Evolutionary conservation across 2,329 filamentous ascomycete genomes (phyloP), one percentile per base, ranked within the genome.

Genomic region (Simplicillium sp.): DNA sequence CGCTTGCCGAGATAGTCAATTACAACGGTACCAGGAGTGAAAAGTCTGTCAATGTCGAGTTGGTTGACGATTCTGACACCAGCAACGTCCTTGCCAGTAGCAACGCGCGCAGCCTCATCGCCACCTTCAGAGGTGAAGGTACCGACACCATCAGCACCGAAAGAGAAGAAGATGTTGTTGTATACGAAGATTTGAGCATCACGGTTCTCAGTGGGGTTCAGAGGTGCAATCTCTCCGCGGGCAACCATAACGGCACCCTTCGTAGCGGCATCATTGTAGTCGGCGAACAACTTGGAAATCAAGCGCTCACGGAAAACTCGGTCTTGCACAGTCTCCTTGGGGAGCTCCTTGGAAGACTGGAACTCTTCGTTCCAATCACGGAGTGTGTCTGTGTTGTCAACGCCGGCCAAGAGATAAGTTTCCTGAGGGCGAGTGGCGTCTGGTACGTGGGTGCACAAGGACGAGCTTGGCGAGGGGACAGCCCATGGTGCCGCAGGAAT

Each of bases 311-410:
- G 79, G 74, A 97, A 97, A 14, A 98, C 89, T 40, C 90, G 81
- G 57, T 98, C 92, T 61, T 96, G 90, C 11, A 98, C 85, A 7
- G 82, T 87, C 48, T 96, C 90, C 57, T 88, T 90, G 29, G 90
- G 89, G 48, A 98, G 75, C 62, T 98, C 92, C 54, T 87, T 82
- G 11, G 92, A 95, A 2, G 90, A 95, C 62, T 98, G 92, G 58
- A 98, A 94, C 58, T 98, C 92, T 61, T 98, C 92, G 54, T 98
- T 98, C 90, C 94, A 98, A 62, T 98, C 92, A 44, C 92, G 80
- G 47, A 98, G 70, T 4, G 88, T 95, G 57, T 98, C 92, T 0
- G 87, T 87, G 58, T 90, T 95, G 55, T 98, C 92, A 18, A 89
- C 82, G 25, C 94, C 94, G 15, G 86, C 78, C 45, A 97, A 80